These are phyloP conservation scores for Phytophthora multivora DNA, from an alignment of 352 stramenopile genomes.

Conservation along the genomic window DNA sequence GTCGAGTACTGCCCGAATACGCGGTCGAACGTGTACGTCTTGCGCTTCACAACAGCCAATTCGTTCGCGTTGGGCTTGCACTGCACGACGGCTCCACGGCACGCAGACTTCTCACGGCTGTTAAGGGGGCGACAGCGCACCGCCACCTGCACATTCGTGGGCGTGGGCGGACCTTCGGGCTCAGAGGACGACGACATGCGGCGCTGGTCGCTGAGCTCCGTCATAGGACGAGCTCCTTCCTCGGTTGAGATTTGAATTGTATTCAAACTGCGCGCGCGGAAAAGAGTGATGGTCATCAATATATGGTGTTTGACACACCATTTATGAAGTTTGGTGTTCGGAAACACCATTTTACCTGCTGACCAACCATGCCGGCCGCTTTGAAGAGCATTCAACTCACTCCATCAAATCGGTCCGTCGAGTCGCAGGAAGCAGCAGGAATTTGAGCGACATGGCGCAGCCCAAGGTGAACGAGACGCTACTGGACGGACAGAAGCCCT, in stretches of 20 bases:
- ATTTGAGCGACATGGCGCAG: conserved; percentile 19
- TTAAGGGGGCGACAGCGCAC: conserved; percentile 92
- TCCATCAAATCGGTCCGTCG: conserved; percentile 4
- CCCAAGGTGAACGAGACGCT: conserved; percentile 73
- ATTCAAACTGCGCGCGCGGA: conserved; percentile 13
- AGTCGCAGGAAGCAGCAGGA: too few species aligned
- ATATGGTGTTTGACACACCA: too few species aligned
- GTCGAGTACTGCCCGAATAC: conserved; percentile 96
- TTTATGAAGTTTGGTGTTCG: neutral
- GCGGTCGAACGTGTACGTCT: conserved; percentile 92
- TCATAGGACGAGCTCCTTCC: conserved; percentile 7
- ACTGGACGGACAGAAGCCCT: conserved; percentile 80
- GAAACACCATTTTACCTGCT: conserved; percentile 8
- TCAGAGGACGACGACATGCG: conserved; percentile 35
- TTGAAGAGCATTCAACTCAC: conserved; percentile 6
- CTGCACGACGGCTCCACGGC: conserved; percentile 80
- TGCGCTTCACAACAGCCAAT: conserved; percentile 86
- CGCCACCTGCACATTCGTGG: conserved; percentile 89
- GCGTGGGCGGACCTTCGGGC: conserved; percentile 24
- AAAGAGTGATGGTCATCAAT: conserved; percentile 18
- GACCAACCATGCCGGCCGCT: too few species aligned
- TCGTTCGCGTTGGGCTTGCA: conserved; percentile 89
- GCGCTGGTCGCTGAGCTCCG: conserved; percentile 20
- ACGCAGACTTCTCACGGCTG: conserved; percentile 81
- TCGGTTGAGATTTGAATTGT: conserved; percentile 14